Percentiles rank a stretch among this genome's conserved stretches.
These are phyloP conservation scores for Rhizopus sp. DNA, from an alignment of 371 early-diverging fungal species.

Conservation along the genomic window DNA sequence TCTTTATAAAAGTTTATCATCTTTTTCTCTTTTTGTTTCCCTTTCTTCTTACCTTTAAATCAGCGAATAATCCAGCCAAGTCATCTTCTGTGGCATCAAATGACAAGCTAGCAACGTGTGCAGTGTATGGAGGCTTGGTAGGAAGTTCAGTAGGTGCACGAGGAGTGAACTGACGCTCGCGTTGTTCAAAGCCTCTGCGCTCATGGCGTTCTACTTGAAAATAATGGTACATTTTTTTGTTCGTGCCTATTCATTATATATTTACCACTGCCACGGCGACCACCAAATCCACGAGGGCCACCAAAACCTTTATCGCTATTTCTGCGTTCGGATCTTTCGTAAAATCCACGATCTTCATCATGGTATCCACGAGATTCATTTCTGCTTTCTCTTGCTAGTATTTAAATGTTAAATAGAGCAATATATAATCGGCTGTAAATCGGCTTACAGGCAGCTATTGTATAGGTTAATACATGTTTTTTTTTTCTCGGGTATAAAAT, in stretches of 20 bases:
- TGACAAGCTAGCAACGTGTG: slow-evolving; percentile 87
- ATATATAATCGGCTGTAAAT: slow-evolving; percentile 1
- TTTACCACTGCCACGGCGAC: slow-evolving; percentile 12
- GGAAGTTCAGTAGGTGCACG: slow-evolving; percentile 75
- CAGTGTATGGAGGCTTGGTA: slow-evolving; percentile 84
- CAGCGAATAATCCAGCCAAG: slow-evolving; percentile 73
- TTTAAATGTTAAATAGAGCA: too few relatives aligned
- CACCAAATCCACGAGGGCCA: slow-evolving; percentile 13
- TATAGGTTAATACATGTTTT: slow-evolving; percentile 1
- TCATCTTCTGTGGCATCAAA: slow-evolving; percentile 79
- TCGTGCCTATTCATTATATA: slow-evolving; percentile 2
- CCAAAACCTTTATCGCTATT: slow-evolving; percentile 3
- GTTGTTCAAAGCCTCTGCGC: slow-evolving; percentile 44
- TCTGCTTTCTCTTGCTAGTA: slow-evolving; percentile 4
- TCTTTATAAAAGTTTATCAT: slow-evolving; percentile 31
- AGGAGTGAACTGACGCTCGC: slow-evolving; percentile 35
- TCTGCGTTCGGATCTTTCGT: slow-evolving; percentile 4
- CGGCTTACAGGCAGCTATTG: slow-evolving; percentile 42
- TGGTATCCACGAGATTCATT: slow-evolving; percentile 22
- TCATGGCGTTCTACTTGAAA: slow-evolving; percentile 22
- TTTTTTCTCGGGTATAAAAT: background rate
- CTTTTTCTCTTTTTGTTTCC: background rate
- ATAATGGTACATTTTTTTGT: background rate
- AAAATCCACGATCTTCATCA: slow-evolving; percentile 13
- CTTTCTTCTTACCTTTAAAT: slow-evolving; percentile 52